These are phyloP conservation scores for Colletotrichum melonis DNA, from an alignment of 2,329 filamentous ascomycete genomes.

Conservation along the genomic window DNA sequence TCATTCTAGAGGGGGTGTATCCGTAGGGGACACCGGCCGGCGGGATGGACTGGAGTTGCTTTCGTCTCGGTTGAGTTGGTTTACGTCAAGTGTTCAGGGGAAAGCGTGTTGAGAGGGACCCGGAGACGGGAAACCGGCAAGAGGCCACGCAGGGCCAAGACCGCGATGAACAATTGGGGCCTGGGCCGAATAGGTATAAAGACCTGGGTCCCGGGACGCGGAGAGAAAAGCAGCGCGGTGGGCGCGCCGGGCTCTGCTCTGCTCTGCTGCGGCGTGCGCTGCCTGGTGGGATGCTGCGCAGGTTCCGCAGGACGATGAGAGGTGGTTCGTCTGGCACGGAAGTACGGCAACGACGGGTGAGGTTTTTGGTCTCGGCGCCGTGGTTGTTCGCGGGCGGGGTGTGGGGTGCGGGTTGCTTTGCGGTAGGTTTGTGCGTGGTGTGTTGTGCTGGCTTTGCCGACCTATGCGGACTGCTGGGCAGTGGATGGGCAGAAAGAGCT, in stretches of 20 bases:
- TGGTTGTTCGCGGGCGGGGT: conserved; percentile 13
- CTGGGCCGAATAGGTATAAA: neutral
- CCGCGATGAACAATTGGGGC: neutral
- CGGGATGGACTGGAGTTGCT: neutral
- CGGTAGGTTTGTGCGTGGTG: neutral
- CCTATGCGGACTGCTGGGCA: neutral
- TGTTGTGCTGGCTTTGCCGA: neutral
- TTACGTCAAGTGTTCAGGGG: neutral
- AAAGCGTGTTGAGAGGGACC: neutral
- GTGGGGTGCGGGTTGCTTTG: neutral
- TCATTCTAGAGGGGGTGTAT: conserved; percentile 11
- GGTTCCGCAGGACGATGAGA: neutral
- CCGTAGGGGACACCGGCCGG: neutral
- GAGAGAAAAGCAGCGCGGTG: neutral
- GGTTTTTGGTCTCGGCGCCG: conserved; percentile 11
- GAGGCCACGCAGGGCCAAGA: neutral
- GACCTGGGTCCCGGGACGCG: neutral
- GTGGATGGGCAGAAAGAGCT: no score
- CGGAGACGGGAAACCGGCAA: neutral
- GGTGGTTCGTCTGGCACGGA: neutral
- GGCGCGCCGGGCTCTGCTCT: neutral
- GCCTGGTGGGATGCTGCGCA: neutral
- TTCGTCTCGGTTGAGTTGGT: neutral
- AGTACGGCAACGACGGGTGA: conserved; percentile 12
- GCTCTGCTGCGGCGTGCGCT: neutral